These are phyloP conservation scores for Cornus florida DNA, from an alignment of 148 eudicot species.

Conservation along the genomic window DNA sequence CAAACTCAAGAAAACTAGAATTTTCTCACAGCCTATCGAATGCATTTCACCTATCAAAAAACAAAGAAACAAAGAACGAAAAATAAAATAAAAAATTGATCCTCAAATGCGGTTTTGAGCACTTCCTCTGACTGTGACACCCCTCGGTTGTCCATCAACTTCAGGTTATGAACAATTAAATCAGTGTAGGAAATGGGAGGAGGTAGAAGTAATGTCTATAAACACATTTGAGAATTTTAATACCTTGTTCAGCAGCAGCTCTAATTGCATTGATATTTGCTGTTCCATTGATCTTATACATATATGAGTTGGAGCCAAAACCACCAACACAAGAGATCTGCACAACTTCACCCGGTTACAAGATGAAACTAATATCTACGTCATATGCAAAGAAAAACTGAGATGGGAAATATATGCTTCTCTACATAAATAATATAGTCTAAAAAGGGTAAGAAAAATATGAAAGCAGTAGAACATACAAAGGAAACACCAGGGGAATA, in stretches of 20 bases:
- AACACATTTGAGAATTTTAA: background rate
- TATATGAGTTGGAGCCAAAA: slow-evolving; percentile 85
- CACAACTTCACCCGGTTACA: slow-evolving; percentile 14
- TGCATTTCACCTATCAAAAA: background rate
- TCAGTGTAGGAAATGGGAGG: background rate
- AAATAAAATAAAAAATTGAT: background rate
- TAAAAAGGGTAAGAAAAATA: background rate
- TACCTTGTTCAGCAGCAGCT: slow-evolving; percentile 93
- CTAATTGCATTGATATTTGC: slow-evolving; percentile 94
- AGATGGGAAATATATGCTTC: too few species aligned
- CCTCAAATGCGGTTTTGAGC: too few species aligned
- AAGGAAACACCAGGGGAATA: background rate
- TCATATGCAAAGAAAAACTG: background rate
- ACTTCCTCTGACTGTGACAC: too few species aligned
- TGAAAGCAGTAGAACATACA: background rate
- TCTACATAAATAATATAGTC: background rate
- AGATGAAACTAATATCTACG: background rate
- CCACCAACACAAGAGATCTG: slow-evolving; percentile 98
- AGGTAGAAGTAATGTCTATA: background rate
- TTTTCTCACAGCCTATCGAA: background rate
- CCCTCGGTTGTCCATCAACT: too few species aligned
- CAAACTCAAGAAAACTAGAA: background rate
- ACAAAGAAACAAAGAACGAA: background rate
- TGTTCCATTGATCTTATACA: slow-evolving; percentile 97
- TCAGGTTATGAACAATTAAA: too few species aligned